Evolutionary conservation across 768 basidiomycete species (phyloP).

Genomic region (Phlegmacium glaucopus): DNA sequence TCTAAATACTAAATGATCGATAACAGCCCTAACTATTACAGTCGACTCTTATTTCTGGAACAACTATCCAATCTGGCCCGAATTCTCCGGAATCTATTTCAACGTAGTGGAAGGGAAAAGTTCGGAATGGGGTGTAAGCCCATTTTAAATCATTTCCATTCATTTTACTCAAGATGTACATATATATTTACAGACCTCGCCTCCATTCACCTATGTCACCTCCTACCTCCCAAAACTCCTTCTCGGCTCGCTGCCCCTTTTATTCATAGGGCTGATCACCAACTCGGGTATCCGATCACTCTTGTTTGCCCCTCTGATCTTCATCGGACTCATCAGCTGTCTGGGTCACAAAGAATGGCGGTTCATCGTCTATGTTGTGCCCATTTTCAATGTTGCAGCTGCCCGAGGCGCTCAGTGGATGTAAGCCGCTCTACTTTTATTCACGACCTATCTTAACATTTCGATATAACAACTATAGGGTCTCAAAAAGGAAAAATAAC

Average conservation of each 20-base stretch:
- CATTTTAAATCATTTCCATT: neutral
- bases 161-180: neutral
- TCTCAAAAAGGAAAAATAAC: slow-evolving; percentile 44
- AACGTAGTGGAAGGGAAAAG: slow-evolving; percentile 88
- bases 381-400: slow-evolving; percentile 76
- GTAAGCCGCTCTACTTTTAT: slow-evolving; percentile 38
- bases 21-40: slow-evolving; percentile 51
- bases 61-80: slow-evolving; percentile 77
- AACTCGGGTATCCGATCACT: slow-evolving; percentile 51
- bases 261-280: slow-evolving; percentile 45
- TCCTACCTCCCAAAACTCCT: slow-evolving; percentile 76
- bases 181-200: slow-evolving; percentile 49
- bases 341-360: slow-evolving; percentile 98
- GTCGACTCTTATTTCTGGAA: slow-evolving; percentile 91
- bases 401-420: slow-evolving; percentile 61
- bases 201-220: slow-evolving; percentile 62
- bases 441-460: neutral
- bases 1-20: neutral
- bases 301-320: slow-evolving; percentile 47
- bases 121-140: slow-evolving; percentile 86
- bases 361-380: slow-evolving; percentile 87
- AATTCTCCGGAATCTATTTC: slow-evolving; percentile 73
- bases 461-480: slow-evolving; percentile 26
- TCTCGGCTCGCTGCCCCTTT: slow-evolving; percentile 58
- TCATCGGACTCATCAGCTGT: slow-evolving; percentile 63